Conservation (phyloP, 1,139 yeast genomes). For the Candida glucosophila region DNA sequence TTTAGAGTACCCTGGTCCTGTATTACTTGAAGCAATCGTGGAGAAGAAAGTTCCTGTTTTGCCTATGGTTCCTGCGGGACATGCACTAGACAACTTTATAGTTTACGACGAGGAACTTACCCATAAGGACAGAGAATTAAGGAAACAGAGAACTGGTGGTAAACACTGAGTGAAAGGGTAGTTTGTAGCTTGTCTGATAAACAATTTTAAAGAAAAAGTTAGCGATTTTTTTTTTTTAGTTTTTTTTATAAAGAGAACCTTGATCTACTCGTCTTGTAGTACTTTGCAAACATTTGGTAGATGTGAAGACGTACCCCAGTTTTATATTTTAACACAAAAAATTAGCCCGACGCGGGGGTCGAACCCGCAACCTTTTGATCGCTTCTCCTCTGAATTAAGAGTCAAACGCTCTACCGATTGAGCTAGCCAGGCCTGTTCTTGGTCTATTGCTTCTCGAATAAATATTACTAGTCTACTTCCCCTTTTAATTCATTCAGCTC, state of each 20-base stretch:
- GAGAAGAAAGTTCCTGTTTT: constrained; percentile 96
- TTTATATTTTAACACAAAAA: constrained; percentile 1
- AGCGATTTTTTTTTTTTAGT: no score
- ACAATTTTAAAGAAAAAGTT: no score
- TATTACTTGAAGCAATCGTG: constrained; percentile 80
- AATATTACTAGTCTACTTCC: no score
- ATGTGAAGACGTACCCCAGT: no score
- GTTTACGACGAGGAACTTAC: constrained; percentile 77
- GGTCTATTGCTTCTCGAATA: no score
- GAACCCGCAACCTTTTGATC: constrained; percentile 29
- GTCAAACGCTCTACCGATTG: constrained; percentile 10
- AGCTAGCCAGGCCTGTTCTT: constrained; percentile 9
- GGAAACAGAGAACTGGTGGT: constrained; percentile 54
- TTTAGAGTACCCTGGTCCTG: constrained; percentile 73
- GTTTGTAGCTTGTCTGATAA: no score
- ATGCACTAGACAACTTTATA: constrained; percentile 87
- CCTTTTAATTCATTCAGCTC: background rate
- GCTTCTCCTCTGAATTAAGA: constrained; percentile 6
- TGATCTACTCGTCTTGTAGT: no score
- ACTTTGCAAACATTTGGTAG: no score
- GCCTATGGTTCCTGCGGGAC: constrained; percentile 98
- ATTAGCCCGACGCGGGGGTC: constrained; percentile 25
- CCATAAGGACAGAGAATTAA: constrained; percentile 58
- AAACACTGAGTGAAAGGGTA: constrained; percentile 21
- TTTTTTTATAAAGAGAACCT: no score